Conservation (phyloP, 2,329 filamentous ascomycete genomes). For the Ramularia endophylla region DNA sequence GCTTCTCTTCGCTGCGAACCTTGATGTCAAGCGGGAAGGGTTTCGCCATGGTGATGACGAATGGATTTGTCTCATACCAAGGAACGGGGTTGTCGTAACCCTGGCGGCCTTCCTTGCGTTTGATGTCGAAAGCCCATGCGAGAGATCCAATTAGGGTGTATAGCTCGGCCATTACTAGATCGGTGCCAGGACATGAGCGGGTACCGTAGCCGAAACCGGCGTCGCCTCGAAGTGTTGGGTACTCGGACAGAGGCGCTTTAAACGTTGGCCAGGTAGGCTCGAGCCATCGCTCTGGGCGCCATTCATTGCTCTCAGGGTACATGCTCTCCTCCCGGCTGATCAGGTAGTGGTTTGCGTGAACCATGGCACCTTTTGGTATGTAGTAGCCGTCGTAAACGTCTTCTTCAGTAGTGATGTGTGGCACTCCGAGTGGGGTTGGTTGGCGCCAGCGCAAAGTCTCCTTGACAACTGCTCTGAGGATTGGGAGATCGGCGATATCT, state of each 20-base stretch:
- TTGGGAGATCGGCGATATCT: conserved; percentile 30
- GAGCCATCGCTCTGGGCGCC: conserved; percentile 31
- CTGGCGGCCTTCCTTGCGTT: conserved; percentile 19
- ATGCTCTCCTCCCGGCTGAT: conserved; percentile 26
- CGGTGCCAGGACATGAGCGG: conserved; percentile 30
- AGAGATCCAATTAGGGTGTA: conserved; percentile 27
- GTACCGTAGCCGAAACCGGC: conserved; percentile 32
- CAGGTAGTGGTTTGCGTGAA: conserved; percentile 32
- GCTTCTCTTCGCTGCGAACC: conserved; percentile 27
- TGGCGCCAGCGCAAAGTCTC: conserved; percentile 32
- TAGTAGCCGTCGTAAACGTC: conserved; percentile 34
- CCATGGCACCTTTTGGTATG: conserved; percentile 33
- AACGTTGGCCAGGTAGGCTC: conserved; percentile 30
- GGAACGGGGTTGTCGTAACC: conserved; percentile 23
- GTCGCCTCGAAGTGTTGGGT: conserved; percentile 30
- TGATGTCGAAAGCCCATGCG: conserved; percentile 29
- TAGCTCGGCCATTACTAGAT: conserved; percentile 29
- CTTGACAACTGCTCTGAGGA: conserved; percentile 30
- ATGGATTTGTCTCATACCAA: conserved; percentile 30
- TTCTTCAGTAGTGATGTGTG: conserved; percentile 32
- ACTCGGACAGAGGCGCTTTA: conserved; percentile 32
- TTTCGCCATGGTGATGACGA: conserved; percentile 32
- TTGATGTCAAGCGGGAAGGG: conserved; percentile 27
- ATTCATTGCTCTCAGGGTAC: conserved; percentile 28
- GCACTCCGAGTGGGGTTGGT: conserved; percentile 36